These are phyloP conservation scores for Chlamydomonas schloesseri DNA, from an alignment of 139 green algal species.

Conservation along the genomic window DNA sequence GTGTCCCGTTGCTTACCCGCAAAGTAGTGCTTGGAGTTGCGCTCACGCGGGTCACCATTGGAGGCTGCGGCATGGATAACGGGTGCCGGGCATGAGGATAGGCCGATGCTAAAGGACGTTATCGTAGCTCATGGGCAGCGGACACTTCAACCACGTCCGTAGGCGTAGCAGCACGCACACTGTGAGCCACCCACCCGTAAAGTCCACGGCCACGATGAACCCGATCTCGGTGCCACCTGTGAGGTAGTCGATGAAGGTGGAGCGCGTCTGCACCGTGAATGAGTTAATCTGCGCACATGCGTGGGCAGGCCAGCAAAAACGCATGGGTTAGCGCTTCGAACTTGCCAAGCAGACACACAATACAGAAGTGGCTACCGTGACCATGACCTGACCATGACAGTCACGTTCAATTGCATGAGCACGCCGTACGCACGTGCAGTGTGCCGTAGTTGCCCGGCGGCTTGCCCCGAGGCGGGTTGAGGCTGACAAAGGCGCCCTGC, in stretches of 20 bases:
- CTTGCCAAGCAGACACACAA: not conserved
- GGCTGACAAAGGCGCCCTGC: not conserved
- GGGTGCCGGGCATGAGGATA: too few relatives aligned
- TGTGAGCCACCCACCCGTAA: slow-evolving; percentile 44
- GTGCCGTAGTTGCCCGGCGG: not conserved
- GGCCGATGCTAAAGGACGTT: too few relatives aligned
- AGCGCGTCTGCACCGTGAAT: not conserved
- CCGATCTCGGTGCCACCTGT: slow-evolving; percentile 50
- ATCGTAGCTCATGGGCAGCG: too few relatives aligned
- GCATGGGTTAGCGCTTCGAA: not conserved
- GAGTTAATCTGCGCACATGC: not conserved
- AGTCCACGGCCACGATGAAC: slow-evolving; percentile 67
- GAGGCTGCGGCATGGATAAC: not conserved
- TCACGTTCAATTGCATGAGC: too few relatives aligned
- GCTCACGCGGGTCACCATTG: slow-evolving; percentile 55
- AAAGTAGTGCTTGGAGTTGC: slow-evolving; percentile 55
- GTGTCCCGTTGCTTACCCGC: not conserved
- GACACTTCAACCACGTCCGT: too few relatives aligned
- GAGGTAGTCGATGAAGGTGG: slow-evolving; percentile 65
- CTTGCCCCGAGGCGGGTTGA: not conserved
- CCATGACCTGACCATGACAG: too few relatives aligned
- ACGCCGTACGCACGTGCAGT: not conserved
- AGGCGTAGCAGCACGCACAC: too few relatives aligned
- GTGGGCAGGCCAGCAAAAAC: not conserved
- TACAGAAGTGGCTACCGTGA: too few relatives aligned